phyloP scores from a whole-genome alignment of 192 early-diverging fungal species.

The Dissophora ornata region DNA sequence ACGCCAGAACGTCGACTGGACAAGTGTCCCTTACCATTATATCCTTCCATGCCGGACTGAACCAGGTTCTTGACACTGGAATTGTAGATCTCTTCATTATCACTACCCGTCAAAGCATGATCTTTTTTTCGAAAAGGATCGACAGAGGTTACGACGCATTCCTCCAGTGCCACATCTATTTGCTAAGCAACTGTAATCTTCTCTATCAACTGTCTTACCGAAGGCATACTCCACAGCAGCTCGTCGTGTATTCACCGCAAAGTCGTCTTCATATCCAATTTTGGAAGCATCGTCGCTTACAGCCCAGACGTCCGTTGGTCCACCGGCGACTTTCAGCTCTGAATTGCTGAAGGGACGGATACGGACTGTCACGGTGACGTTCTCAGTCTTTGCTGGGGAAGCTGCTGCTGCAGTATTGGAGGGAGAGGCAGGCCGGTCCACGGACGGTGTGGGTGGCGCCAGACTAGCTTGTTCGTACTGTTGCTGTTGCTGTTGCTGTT shows the following conservation, averaged over 20 bases:
- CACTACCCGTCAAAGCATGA: constrained; percentile 46
- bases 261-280: constrained; percentile 46
- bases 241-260: constrained; percentile 32
- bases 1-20: no score
- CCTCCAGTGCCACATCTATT: no score
- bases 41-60: constrained; percentile 86
- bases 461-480: constrained; percentile 3
- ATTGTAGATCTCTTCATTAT: constrained; percentile 55
- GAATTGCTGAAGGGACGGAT: constrained; percentile 74
- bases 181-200: no score
- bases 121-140: constrained; percentile 26
- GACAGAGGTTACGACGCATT: no score
- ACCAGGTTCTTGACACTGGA: constrained; percentile 56
- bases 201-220: no score
- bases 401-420: not conserved
- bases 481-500: not conserved
- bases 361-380: constrained; percentile 79
- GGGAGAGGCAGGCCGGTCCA: constrained; percentile 15
- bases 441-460: not conserved
- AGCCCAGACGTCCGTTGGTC: constrained; percentile 58
- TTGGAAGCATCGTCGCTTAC: constrained; percentile 30
- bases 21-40: constrained; percentile 75
- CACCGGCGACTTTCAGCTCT: constrained; percentile 62
- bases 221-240: constrained; percentile 52
- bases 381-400: constrained; percentile 45